Conservation (phyloP, 1,284 basidiomycete genomes). For the Trichosporon ovoides region DNA sequence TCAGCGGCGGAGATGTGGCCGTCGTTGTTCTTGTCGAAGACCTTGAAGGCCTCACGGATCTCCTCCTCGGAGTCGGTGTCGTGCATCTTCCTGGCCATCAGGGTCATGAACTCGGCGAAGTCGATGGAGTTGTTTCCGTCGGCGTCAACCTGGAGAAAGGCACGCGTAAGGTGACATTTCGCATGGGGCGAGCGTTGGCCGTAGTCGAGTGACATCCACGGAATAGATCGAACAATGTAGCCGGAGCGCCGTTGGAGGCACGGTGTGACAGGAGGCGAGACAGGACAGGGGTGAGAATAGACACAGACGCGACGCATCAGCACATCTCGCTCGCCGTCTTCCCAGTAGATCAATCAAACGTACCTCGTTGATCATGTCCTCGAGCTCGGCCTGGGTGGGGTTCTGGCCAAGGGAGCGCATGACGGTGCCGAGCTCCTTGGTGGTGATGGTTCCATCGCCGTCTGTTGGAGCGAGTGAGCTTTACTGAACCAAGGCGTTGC, state of each 20-base stretch:
- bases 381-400: conserved; percentile 89
- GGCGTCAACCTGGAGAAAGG: conserved; percentile 52
- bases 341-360: conserved; percentile 8
- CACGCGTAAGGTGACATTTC: neutral
- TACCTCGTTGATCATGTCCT: conserved; percentile 96
- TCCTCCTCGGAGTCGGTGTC: conserved; percentile 76
- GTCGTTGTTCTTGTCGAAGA: conserved; percentile 63
- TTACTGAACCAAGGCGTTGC: too few species aligned
- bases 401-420: conserved; percentile 97
- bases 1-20: conserved; percentile 60
- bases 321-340: conserved; percentile 24
- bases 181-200: neutral
- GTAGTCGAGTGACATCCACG: neutral
- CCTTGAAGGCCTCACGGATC: conserved; percentile 63
- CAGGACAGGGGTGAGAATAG: neutral
- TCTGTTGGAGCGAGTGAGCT: too few species aligned
- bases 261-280: neutral
- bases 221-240: neutral
- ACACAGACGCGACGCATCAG: conserved; percentile 1
- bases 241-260: neutral
- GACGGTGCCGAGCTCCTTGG: conserved; percentile 89
- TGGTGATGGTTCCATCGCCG: conserved; percentile 95
- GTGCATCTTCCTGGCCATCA: conserved; percentile 96
- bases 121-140: conserved; percentile 83
- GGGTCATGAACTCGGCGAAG: conserved; percentile 88